These are phyloP conservation scores for Acer saccharum DNA, from an alignment of 345 rosid species.

Conservation along the genomic window DNA sequence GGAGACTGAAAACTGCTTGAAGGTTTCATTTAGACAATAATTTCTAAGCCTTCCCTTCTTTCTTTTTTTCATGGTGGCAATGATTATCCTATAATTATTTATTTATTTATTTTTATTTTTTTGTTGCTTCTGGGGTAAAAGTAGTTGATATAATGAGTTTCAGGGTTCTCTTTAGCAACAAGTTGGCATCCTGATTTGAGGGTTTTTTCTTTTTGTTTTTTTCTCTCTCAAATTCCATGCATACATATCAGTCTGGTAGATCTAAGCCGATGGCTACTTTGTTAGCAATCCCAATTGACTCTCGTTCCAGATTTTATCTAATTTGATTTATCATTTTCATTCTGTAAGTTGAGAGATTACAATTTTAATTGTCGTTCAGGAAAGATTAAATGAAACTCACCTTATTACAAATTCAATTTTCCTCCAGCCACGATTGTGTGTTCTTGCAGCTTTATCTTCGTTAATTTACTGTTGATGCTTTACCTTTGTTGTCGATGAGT, in stretches of 20 bases:
- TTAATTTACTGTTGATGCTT: background rate
- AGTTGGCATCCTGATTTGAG: background rate
- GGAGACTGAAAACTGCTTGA: background rate
- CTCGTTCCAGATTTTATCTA: background rate
- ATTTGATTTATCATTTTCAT: background rate
- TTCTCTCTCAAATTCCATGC: background rate
- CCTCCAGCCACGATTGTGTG: background rate
- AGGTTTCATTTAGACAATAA: no score
- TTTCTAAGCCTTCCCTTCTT: background rate
- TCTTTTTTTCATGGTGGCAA: no score
- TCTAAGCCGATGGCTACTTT: background rate
- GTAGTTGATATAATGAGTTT: no score
- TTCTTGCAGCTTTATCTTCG: background rate
- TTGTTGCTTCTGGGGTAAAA: no score
- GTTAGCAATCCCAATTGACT: background rate
- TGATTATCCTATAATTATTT: no score
- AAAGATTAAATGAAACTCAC: background rate
- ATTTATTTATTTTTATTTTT: no score
- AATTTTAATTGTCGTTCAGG: background rate
- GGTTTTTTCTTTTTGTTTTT: no score
- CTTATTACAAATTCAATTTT: background rate
- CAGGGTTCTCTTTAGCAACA: no score
- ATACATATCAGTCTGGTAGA: background rate
- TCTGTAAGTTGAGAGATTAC: background rate
- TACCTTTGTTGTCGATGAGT: background rate